Percentiles rank a stretch among this genome's conserved stretches.
These are phyloP conservation scores for Parietichytrium sp. DNA, from an alignment of 108 stramenopile species.

Conservation along the genomic window DNA sequence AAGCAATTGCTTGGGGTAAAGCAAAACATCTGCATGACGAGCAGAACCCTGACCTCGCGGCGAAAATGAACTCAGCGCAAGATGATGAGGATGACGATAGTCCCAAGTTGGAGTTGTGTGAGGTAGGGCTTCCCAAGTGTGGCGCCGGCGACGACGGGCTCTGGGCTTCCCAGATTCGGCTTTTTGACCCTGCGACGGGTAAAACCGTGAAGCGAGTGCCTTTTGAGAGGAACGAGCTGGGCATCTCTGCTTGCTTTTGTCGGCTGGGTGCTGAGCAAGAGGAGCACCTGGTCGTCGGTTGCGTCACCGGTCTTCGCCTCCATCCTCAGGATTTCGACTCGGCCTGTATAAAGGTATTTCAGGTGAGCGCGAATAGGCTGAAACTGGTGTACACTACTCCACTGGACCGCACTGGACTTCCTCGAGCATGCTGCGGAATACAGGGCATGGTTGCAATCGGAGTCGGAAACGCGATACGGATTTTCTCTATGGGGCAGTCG, in stretches of 20 bases:
- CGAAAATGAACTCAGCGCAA: neutral
- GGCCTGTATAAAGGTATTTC: constrained; percentile 51
- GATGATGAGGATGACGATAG: too few relatives aligned
- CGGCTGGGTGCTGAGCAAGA: constrained; percentile 79
- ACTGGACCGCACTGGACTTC: constrained; percentile 84
- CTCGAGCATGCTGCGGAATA: constrained; percentile 77
- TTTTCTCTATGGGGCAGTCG: constrained; percentile 95
- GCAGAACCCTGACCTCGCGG: constrained; percentile 57
- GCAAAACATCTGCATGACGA: constrained; percentile 68
- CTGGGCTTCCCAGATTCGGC: constrained; percentile 93
- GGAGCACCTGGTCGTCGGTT: constrained; percentile 85
- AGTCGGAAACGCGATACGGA: constrained; percentile 75
- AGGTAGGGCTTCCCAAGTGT: constrained; percentile 73
- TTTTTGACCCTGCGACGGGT: constrained; percentile 80
- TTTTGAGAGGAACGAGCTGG: constrained; percentile 86
- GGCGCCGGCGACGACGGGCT: constrained; percentile 72
- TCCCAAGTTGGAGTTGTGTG: too few relatives aligned
- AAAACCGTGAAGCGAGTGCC: constrained; percentile 79
- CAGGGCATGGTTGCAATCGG: constrained; percentile 89
- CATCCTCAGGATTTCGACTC: constrained; percentile 66
- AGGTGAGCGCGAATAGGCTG: constrained; percentile 52
- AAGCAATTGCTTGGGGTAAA: constrained; percentile 65
- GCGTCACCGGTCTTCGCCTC: constrained; percentile 77
- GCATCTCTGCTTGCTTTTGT: constrained; percentile 81
- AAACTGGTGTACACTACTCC: constrained; percentile 83